These are phyloP conservation scores for Immersiella caudata DNA, from an alignment of 495 filamentous ascomycete species.

Conservation along the genomic window DNA sequence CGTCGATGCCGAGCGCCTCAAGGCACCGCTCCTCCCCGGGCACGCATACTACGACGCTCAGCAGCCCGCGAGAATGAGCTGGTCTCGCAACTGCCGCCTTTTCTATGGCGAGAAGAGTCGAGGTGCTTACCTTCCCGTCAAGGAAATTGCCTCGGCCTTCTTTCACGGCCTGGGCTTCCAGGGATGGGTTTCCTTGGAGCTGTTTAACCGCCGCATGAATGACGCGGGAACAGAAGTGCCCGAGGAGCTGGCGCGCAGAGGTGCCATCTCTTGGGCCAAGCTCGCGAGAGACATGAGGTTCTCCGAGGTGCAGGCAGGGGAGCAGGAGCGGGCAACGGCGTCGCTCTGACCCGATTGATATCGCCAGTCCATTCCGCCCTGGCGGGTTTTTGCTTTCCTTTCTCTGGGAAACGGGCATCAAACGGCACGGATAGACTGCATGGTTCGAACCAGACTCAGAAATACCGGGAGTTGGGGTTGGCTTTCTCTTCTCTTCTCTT, in stretches of 20 bases:
- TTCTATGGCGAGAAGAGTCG: slow-evolving; percentile 73
- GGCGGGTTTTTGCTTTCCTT: slow-evolving; percentile 4
- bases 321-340: slow-evolving; percentile 1
- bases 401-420: neutral
- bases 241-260: slow-evolving; percentile 65
- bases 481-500: neutral
- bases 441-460: neutral
- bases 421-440: neutral
- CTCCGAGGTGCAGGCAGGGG: slow-evolving; percentile 46
- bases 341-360: slow-evolving; percentile 15
- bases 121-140: slow-evolving; percentile 73
- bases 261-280: slow-evolving; percentile 65
- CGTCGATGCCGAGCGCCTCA: slow-evolving; percentile 71
- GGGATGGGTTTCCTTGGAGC: slow-evolving; percentile 79
- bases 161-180: slow-evolving; percentile 66
- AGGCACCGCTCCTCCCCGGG: slow-evolving; percentile 58
- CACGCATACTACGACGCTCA: slow-evolving; percentile 66
- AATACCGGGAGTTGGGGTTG: neutral
- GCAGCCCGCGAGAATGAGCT: slow-evolving; percentile 74
- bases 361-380: too few species aligned
- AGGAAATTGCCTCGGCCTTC: slow-evolving; percentile 63
- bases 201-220: slow-evolving; percentile 70
- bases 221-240: slow-evolving; percentile 56
- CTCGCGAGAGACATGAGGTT: slow-evolving; percentile 54
- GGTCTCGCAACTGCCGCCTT: slow-evolving; percentile 75